Conservation (phyloP, 2,329 filamentous ascomycete genomes). For the Phialophora expanda region DNA sequence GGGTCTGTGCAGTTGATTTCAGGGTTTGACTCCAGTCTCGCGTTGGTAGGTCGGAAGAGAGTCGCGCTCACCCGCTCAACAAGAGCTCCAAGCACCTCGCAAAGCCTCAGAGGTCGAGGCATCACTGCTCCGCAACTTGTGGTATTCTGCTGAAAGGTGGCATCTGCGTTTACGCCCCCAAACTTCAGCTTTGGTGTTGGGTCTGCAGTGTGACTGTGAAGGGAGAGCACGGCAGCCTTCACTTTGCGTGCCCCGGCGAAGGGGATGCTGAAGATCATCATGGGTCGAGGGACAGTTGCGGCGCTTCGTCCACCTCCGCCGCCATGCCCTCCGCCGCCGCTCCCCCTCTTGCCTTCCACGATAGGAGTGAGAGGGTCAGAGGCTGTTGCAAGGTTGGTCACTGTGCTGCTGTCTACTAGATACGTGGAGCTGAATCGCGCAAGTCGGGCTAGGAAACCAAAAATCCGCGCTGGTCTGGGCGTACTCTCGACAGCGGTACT, state of each 20-base stretch:
- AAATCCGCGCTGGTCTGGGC: background rate
- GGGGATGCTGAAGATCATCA: background rate
- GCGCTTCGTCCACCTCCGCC: background rate
- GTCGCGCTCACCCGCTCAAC: no score
- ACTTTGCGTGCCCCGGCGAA: background rate
- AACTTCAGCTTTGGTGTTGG: background rate
- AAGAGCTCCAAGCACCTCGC: no score
- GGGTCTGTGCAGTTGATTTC: constrained; percentile 2
- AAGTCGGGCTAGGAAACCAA: background rate
- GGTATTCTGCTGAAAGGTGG: background rate
- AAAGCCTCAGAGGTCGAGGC: background rate
- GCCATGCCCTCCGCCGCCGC: constrained; percentile 3
- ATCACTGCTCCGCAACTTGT: background rate
- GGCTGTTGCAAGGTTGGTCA: background rate
- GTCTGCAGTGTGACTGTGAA: background rate
- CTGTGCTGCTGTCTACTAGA: background rate
- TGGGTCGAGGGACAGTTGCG: background rate
- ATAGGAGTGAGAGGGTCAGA: background rate
- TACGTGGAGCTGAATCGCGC: background rate
- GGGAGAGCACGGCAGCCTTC: background rate
- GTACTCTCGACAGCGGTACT: background rate
- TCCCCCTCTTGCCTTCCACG: constrained; percentile 1
- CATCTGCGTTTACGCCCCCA: background rate
- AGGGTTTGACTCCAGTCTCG: no score
- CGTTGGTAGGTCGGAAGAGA: no score